Percentiles rank a stretch among this genome's conserved stretches.
Evolutionary conservation across 257 asterid species (phyloP).

Genomic region (Primulina huaijiensis): DNA sequence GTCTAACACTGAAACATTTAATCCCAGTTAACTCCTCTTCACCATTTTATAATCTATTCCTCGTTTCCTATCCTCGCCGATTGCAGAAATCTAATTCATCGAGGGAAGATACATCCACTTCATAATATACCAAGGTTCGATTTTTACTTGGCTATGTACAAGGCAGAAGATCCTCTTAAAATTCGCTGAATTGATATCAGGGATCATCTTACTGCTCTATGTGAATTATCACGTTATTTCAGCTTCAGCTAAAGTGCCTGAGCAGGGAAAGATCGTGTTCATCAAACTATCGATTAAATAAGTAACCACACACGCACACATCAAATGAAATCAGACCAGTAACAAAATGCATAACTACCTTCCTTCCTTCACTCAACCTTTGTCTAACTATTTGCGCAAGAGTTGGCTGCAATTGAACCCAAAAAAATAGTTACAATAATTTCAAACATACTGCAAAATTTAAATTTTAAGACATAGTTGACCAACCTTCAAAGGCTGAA

Average conservation of each 20-base stretch:
- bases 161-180: background rate
- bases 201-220: background rate
- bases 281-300: background rate
- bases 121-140: background rate
- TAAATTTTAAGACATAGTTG: conserved; percentile 9
- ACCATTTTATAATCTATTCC: background rate
- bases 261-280: background rate
- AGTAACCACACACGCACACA: background rate
- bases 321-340: conserved; percentile 13
- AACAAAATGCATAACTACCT: conserved; percentile 48
- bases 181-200: background rate
- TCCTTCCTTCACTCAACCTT: conserved; percentile 85
- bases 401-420: conserved; percentile 60
- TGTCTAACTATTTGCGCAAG: conserved; percentile 78
- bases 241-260: background rate
- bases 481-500: conserved; percentile 73
- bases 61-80: background rate
- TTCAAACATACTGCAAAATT: conserved; percentile 5
- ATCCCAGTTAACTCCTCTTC: background rate
- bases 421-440: conserved; percentile 10
- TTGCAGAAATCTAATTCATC: background rate
- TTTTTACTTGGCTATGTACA: background rate
- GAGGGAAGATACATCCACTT: background rate
- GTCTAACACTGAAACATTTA: background rate
- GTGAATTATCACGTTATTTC: background rate